Conservation (phyloP, 495 filamentous ascomycete species). For the Penicillium malachiteum region DNA sequence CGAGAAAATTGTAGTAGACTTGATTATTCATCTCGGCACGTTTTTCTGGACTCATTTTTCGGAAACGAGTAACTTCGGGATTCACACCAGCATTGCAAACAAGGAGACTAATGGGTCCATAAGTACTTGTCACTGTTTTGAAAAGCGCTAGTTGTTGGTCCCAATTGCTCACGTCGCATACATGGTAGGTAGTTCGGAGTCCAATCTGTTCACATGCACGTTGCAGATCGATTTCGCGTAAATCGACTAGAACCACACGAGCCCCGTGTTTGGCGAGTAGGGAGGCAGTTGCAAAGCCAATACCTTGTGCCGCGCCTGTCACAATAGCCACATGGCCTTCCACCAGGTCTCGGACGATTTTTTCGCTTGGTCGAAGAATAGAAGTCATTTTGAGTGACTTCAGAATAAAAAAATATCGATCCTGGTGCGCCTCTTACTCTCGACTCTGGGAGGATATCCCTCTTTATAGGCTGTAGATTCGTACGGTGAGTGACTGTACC, state of each 20-base stretch:
- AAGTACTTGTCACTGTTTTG: constrained; percentile 9
- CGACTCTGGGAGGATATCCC: neutral
- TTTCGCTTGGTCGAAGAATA: constrained; percentile 10
- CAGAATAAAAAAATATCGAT: neutral
- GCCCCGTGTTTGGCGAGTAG: constrained; percentile 33
- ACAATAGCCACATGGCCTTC: constrained; percentile 26
- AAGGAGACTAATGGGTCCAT: constrained; percentile 17
- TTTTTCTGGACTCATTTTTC: constrained; percentile 1
- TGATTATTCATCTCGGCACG: constrained; percentile 13
- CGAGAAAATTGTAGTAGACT: constrained; percentile 18
- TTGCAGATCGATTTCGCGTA: constrained; percentile 25
- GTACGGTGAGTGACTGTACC: no score
- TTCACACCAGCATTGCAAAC: constrained; percentile 25
- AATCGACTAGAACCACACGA: constrained; percentile 37
- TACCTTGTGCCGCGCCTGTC: constrained; percentile 36
- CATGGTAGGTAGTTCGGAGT: constrained; percentile 9
- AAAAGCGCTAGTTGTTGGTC: constrained; percentile 18
- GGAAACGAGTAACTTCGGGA: constrained; percentile 18
- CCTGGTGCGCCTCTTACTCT: no score
- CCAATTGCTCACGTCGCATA: constrained; percentile 25
- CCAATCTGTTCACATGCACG: constrained; percentile 16
- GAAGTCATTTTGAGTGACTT: constrained; percentile 11
- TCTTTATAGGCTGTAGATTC: neutral
- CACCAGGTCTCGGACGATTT: neutral
- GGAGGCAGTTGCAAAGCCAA: constrained; percentile 29